Evolutionary conservation across 1,284 basidiomycete genomes (phyloP), one percentile per base, ranked within the genome.

Genomic region (Ustilago crameri): DNA sequence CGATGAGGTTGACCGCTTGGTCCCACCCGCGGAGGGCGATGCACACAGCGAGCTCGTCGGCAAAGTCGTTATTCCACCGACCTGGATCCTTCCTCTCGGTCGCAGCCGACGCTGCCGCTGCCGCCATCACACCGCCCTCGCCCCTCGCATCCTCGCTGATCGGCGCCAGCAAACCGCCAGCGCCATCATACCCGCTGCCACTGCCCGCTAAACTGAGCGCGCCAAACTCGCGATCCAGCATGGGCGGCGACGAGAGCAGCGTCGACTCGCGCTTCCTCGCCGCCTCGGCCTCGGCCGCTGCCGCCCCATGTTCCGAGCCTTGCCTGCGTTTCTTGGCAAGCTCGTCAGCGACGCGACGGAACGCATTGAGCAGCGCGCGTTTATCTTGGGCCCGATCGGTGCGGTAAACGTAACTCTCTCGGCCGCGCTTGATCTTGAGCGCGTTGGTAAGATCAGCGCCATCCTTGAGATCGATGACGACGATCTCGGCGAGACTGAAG

Each of bases 391-490:
- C 78, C 7, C 88, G 87, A 63, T 95, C 91, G 1, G 93, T 92
- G 34, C 93, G 89, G 83, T 93, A 98, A 9, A 98, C 93, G 81
- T 93, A 91, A 2, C 91, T 92, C 85, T 98, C 95, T 84, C 95
- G 95, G 9, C 91, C 91, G 53, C 95, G 89, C 73, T 91, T 89
- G 76, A 98, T 90, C 86, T 98, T 98, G 87, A 98, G 91, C 1
- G 96, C 95, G 79, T 98, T 96, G 17, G 90, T 92, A 85, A 98
- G 90, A 51, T 89, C 95, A 3, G 93, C 87, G 7, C 92, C 91
- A 84, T 98, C 96, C 84, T 97, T 98, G 34, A 96, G 91, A 83
- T 98, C 95, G 26, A 95, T 87, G 0, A 98, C 92, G 26, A 95
- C 86, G 86, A 98, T 93, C 82, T 98, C 95, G 72, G 89, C 91